phyloP scores from a whole-genome alignment of 1,284 basidiomycete genomes.

The Binderoboletus segoi region DNA sequence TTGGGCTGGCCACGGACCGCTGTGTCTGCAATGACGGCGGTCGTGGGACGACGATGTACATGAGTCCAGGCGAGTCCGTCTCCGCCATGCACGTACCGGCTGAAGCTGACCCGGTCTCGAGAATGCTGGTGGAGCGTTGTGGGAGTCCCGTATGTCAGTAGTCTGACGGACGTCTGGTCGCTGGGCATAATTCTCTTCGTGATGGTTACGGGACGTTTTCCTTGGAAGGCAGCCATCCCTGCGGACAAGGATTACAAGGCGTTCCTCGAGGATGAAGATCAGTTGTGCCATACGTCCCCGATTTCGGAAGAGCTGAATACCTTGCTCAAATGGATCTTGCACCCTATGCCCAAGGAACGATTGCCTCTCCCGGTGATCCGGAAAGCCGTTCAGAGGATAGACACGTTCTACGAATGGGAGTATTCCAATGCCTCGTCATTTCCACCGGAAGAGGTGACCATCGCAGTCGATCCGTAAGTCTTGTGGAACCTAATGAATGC shows the following conservation, averaged over 20 bases:
- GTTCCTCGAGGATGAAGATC: conserved; percentile 67
- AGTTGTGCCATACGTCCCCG: conserved; percentile 71
- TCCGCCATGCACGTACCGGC: neutral
- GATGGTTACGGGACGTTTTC: conserved; percentile 85
- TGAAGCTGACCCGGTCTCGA: too few species aligned
- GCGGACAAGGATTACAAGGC: conserved; percentile 28
- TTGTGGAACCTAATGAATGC: too few species aligned
- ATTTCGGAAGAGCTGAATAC: conserved; percentile 62
- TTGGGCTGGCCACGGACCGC: conserved; percentile 79
- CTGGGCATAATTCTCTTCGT: conserved; percentile 86
- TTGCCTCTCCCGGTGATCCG: conserved; percentile 67
- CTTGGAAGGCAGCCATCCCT: conserved; percentile 64
- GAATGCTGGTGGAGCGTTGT: too few species aligned
- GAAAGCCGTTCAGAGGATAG: conserved; percentile 54
- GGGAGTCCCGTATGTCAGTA: too few species aligned
- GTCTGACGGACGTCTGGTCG: conserved; percentile 88
- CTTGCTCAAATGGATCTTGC: conserved; percentile 63
- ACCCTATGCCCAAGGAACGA: conserved; percentile 53
- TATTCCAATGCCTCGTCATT: too few species aligned
- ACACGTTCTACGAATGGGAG: conserved; percentile 73
- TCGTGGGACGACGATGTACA: conserved; percentile 81
- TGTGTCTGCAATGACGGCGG: conserved; percentile 72
- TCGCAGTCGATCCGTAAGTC: too few species aligned
- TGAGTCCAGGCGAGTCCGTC: conserved; percentile 66
- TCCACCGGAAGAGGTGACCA: too few species aligned